A percentile compares a stretch with the other conserved stretches of the same genome.
These are phyloP conservation scores for Rubia occidens DNA, from an alignment of 305 asterid genomes.

Conservation along the genomic window DNA sequence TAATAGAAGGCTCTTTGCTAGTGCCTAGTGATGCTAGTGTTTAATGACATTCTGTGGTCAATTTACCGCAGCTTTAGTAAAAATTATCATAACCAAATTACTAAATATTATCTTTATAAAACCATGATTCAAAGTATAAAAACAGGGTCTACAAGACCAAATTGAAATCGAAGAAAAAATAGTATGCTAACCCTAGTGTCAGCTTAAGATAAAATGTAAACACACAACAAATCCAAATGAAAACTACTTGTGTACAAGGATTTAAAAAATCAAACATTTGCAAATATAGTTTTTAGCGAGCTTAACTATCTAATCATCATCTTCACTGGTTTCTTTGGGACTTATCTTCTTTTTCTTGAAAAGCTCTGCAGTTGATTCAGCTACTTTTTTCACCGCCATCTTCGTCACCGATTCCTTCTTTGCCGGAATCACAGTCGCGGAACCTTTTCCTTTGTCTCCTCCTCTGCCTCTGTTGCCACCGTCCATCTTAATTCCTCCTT, in stretches of 20 bases:
- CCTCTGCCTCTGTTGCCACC: background rate
- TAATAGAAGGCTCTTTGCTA: too few species aligned
- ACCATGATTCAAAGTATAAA: too few species aligned
- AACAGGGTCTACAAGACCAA: background rate
- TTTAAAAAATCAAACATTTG: background rate
- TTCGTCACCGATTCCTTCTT: background rate
- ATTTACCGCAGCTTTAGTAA: too few species aligned
- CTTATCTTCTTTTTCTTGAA: background rate
- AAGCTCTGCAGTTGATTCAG: background rate
- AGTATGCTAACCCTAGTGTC: background rate
- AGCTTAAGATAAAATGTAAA: background rate
- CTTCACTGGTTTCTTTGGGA: background rate
- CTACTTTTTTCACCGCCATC: background rate
- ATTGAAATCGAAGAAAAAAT: too few species aligned
- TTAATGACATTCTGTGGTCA: too few species aligned
- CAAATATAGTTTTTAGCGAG: background rate
- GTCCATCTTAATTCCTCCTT: background rate
- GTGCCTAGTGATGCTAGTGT: too few species aligned
- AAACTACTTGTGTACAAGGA: background rate
- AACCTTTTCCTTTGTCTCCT: background rate
- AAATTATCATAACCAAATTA: too few species aligned
- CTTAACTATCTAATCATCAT: background rate
- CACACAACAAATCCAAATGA: background rate
- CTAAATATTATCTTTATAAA: too few species aligned
- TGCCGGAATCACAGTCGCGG: background rate